Evolutionary conservation across 306 rosid genomes (phyloP).

Genomic region (Castanospermum australe): DNA sequence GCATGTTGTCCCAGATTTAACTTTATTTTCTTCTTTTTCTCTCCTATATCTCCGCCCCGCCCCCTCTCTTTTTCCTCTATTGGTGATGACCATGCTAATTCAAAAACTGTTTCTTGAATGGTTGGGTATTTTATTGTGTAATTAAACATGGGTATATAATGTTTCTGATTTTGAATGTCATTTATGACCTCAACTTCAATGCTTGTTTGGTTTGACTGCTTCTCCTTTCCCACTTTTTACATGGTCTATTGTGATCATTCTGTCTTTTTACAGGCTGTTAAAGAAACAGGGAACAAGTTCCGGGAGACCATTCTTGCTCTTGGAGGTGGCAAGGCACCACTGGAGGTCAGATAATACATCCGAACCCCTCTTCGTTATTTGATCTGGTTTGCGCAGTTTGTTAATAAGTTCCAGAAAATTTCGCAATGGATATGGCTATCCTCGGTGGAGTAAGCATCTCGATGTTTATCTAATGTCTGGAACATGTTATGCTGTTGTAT

Average conservation of each 20-base stretch:
- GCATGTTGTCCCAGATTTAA: neutral
- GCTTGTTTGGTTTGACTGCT: neutral
- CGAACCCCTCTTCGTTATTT: neutral
- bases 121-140: neutral
- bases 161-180: neutral
- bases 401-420: neutral
- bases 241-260: neutral
- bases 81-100: neutral
- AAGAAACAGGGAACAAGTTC: conserved; percentile 65
- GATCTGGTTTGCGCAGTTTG: neutral
- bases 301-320: conserved; percentile 70
- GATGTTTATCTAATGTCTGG: neutral
- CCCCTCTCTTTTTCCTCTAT: neutral
- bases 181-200: neutral
- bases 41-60: neutral
- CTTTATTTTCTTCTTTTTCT: neutral
- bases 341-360: conserved; percentile 40
- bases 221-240: neutral
- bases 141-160: neutral
- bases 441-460: neutral
- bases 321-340: conserved; percentile 75
- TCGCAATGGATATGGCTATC: neutral
- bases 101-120: neutral
- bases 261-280: conserved; percentile 49
- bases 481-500: neutral